Evolutionary conservation across 306 rosid genomes (phyloP), one percentile per base, ranked within the genome.

Genomic region (Luffa aegyptiaca): DNA sequence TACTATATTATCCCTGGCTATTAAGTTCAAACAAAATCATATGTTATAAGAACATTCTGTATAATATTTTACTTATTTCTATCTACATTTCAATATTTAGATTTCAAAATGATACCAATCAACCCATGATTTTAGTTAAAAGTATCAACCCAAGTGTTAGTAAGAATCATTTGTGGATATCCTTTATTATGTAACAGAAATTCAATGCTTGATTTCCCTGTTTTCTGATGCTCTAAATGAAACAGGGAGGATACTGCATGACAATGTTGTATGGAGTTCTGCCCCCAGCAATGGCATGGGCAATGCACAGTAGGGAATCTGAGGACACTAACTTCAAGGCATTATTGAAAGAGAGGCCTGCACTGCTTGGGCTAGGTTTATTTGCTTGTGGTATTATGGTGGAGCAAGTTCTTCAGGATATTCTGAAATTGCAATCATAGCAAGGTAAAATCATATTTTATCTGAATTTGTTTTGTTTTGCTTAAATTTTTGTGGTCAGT

Each of bases 211-310:
- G 31, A 10, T 20, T 3, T 49, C 66, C 14, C 14, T 48, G 33
- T 72, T 59, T 9, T 31, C 35, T 62, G 26, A 39, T 36, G 65
- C 71, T 62, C 77, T 81, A 65, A 55, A 55, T 37, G 78, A 41
- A 81, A 46, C 76, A 92, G 96, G 97, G 97, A 69, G 96, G 92
- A 12, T 90, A 92, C 81, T 89, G 95, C 74, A 88, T 92, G 97
- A 85, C 93, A 77, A 86, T 89, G 80, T 85, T 90, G 42, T 92
- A 64, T 83, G 97, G 97, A 81, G 87, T 92, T 88, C 92, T 90
- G 42, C 97, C 95, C 16, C 97, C 95, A 5, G 94, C 90, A 79
- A 90, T 90, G 95, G 92, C 93, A 12, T 90, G 91, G 92, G 84
- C 79, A 82, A 85, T 88, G 93, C 80, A 83, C 55, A 82, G 59